Evolutionary conservation across 371 early-diverging fungal species (phyloP), one percentile per base, ranked within the genome.

Genomic region (Circinella umbellata): DNA sequence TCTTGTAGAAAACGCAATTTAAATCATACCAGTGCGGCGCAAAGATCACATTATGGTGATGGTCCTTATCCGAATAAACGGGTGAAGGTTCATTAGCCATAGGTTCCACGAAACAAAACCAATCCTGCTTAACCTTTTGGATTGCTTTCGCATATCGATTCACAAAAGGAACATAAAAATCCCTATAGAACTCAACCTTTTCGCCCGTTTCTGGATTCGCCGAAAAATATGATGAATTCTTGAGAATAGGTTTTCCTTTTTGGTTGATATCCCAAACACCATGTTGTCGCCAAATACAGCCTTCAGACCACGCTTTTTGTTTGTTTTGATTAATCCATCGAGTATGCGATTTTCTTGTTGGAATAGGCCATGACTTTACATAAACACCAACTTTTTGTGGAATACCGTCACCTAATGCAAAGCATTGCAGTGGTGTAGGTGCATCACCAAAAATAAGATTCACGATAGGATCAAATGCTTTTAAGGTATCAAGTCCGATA

Each of bases 21-120:
- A 93, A 76, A 66, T 93, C 94, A 69, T 94, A 94, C 94, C 94
- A 94, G 75, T 94, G 94, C 27, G 94, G 94, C 11, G 94, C 91
- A 68, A 88, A 94, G 1, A 94, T 83, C 18, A 90, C 72, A 42
- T 89, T 86, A 14, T 84, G 81, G 60, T 88, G 83, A 34, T 88
- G 85, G 65, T 91, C 87, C 20, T 73, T 75, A 15, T 78, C 74
- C 8, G 71, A 74, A 71, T 89, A 83, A 3, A 83, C 77, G n/a
- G 94, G 93, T 46, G 93, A 86, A 72, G 83, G 85, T 78, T 84
- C 92, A 68, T 92, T 91, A 5, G 94, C 92, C 20, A 93, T 73
- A 0, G 95, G 95, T 69, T 92, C 95, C 8, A 93, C 89, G 69
- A 93, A 88, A 67, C 93, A 78, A 61, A 90, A 80, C 65, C 82